A percentile compares a stretch with the other conserved stretches of the same genome.
Conservation (phyloP, 75 land plant species). For the Larix kaempferi region DNA sequence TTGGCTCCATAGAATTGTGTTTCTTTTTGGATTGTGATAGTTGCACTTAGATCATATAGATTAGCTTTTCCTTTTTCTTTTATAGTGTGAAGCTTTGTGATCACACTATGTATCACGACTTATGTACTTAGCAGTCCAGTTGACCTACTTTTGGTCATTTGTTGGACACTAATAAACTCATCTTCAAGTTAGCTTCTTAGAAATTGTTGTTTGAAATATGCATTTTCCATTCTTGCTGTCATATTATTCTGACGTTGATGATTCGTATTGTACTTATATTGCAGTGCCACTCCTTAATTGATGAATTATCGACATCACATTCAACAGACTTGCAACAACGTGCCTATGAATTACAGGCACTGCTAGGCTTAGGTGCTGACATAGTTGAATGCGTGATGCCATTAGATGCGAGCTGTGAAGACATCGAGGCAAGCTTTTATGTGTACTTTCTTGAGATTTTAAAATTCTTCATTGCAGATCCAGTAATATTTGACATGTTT, state of each 20-base stretch:
- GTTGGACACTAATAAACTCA: too few species aligned
- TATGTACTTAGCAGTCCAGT: too few species aligned
- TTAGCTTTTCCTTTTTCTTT: too few species aligned
- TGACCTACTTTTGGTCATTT: too few species aligned
- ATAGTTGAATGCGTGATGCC: conserved; percentile 72
- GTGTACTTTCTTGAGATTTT: background rate
- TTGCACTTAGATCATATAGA: too few species aligned
- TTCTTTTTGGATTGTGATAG: too few species aligned
- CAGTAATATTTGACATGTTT: background rate
- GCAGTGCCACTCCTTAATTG: conserved; percentile 84
- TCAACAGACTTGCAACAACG: conserved; percentile 97
- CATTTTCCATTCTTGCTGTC: background rate
- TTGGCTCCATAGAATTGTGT: too few species aligned
- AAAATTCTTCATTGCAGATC: background rate
- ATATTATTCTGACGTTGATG: background rate
- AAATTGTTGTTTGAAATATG: background rate
- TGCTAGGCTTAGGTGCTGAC: conserved; percentile 54
- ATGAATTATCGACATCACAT: conserved; percentile 86
- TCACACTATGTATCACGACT: too few species aligned
- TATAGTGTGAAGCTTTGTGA: too few species aligned
- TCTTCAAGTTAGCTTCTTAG: background rate
- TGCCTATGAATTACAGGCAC: conserved; percentile 90
- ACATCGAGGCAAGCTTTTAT: conserved; percentile 65
- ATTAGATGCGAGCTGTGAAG: conserved; percentile 90
- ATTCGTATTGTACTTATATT: background rate